Evolutionary conservation across 2,329 filamentous ascomycete species (phyloP), one percentile per base, ranked within the genome.

Genomic region (Hypoxylon sp.): DNA sequence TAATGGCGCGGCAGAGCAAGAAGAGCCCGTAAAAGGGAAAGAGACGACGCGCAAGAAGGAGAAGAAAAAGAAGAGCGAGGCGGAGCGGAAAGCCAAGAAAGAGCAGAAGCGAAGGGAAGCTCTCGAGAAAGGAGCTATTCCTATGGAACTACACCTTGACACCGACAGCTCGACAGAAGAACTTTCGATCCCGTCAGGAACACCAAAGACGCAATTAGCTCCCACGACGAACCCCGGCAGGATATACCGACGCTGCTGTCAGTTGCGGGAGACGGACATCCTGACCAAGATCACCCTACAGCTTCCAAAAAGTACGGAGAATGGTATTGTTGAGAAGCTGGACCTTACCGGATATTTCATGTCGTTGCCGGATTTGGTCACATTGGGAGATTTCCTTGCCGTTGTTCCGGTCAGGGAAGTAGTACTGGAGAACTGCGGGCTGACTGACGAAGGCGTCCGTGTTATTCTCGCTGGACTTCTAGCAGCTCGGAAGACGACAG

Each of bases 1-100:
- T 59, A 67, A 66, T 43, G 68, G 68, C 27, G 58, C 70, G 7
- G 63, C 77, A 41, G 74, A 74, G 51, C 75, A 75, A 46, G 78
- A 81, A 23, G 71, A 71, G 32, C 58, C 70, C 3, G 73, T 73
- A 57, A 62, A 71, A 14, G 76, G 75, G 70, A 81, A 80, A 75
- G 86, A 79, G 30, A 82, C 80, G 0, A 88, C 83, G 6, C 90
- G 90, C 73, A 97, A 96, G 80, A 96, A 93, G 78, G 94, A 97
- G 75, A 97, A 97, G 84, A 97, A 97, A 81, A 97, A 97, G 82
- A 90, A 91, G 70, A 97, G 92, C 41, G 95, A 97, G 76, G 94
- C 95, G 64, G 95, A 97, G 78, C 86, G 94, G 43, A 97, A 96
- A 76, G 93, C 96, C 65, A 88, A 94, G 58, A 97, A 96, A 77